Base-by-base conservation (phyloP, 2,329 filamentous ascomycete genomes). In the Aspergillus sp. region DNA sequence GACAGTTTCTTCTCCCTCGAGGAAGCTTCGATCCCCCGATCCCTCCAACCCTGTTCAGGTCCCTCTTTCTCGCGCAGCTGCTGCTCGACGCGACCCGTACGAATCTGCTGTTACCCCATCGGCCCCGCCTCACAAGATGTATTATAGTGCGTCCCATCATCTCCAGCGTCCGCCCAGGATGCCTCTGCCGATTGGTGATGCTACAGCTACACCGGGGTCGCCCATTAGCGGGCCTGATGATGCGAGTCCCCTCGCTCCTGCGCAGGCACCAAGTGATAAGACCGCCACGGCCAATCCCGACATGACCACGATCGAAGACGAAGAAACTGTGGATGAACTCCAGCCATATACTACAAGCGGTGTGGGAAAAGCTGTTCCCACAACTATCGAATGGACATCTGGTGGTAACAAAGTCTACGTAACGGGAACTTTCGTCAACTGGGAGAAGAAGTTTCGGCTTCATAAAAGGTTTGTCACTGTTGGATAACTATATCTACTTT, bases 361-460 rank as follows among this genome's bases (percentile, higher is more conserved):
- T 74, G 86, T 86, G 17, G 84, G 88, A 61, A 89, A 89, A 39
- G 90, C 90, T 7, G 90, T 98, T 42, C 90, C 91, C 2, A 96
- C 91, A 2, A 80, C 84, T 57, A 86, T 99, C 57, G 90, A 96
- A 75, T 99, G 95, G 95, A 84, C 84, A 63, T 84, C 85, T 8
- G 86, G 86, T 52, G 93, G 90, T 57, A 90, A 96, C 57, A 96
- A 93, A 75, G 86, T 98, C 62, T 99, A 96, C 73, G 92, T 99
- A 45, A 99, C 95, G 0, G 93, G 93, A 63, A 98, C 95, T 18
- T 97, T 98, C 71, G 96, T 96, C 67, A 90, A 93, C 73, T 99
- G 95, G 95, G 92, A 96, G 76, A 89, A 89, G 73, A 98, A 98
- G 77, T 96, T 93, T 72, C 86, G 89, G 66, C 80, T 99, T 70